These are phyloP conservation scores for Coprinopsis sp. DNA, from an alignment of 768 basidiomycete species.

Conservation along the genomic window DNA sequence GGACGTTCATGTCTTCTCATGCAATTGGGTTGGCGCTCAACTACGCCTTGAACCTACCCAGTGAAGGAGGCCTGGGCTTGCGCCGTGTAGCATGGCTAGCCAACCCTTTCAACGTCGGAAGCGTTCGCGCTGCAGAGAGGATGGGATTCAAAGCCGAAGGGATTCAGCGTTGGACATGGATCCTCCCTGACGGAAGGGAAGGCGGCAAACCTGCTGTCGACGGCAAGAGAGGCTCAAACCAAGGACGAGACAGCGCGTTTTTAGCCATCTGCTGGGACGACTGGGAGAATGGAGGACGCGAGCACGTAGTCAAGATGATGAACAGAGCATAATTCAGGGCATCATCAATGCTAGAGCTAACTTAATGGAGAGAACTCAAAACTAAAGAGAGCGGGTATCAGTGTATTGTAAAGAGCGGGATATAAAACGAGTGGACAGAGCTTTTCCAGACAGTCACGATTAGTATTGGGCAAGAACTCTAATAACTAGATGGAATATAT, in stretches of 20 bases:
- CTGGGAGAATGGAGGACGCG: slow-evolving; percentile 39
- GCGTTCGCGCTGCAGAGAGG: slow-evolving; percentile 43
- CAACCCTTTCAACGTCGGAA: slow-evolving; percentile 38
- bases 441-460: too few relatives aligned
- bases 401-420: too few relatives aligned
- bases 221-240: slow-evolving; percentile 27
- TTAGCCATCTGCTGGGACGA: slow-evolving; percentile 43
- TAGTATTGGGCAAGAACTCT: too few relatives aligned
- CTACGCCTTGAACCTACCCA: slow-evolving; percentile 33
- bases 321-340: slow-evolving; percentile 6
- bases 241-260: slow-evolving; percentile 35
- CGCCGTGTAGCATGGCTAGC: slow-evolving; percentile 54
- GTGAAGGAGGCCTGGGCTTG: slow-evolving; percentile 43
- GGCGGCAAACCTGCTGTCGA: slow-evolving; percentile 23
- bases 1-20: slow-evolving; percentile 45
- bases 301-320: slow-evolving; percentile 27
- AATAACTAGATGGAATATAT: too few relatives aligned
- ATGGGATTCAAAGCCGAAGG: slow-evolving; percentile 53
- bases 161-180: slow-evolving; percentile 42
- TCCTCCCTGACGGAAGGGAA: slow-evolving; percentile 30
- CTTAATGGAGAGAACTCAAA: neutral
- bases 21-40: slow-evolving; percentile 38
- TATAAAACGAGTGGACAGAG: too few relatives aligned
- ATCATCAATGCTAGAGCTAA: neutral
- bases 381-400: too few relatives aligned